These are phyloP conservation scores for Boletus edulis DNA, from an alignment of 768 basidiomycete species.

Conservation along the genomic window DNA sequence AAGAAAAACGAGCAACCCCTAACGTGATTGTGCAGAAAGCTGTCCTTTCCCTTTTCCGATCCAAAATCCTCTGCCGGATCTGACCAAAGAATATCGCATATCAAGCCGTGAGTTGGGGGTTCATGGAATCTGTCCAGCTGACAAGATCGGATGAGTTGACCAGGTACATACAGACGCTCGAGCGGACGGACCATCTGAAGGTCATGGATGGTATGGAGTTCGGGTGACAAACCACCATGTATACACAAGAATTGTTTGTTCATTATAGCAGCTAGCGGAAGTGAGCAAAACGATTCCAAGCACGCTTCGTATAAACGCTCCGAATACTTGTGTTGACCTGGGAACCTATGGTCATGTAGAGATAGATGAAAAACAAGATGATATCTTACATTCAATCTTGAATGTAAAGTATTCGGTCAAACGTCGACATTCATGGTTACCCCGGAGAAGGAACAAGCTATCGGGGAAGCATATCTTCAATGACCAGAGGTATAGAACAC, in stretches of 20 bases:
- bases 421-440: slow-evolving; percentile 67
- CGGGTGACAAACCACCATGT: slow-evolving; percentile 71
- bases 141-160: not conserved
- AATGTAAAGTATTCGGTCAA: slow-evolving; percentile 65
- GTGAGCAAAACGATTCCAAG: slow-evolving; percentile 70
- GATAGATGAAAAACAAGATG: not conserved
- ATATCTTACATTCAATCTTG: slow-evolving; percentile 45
- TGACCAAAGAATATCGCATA: slow-evolving; percentile 78
- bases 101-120: slow-evolving; percentile 68
- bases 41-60: slow-evolving; percentile 60
- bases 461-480: slow-evolving; percentile 64
- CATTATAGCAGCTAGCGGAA: slow-evolving; percentile 74
- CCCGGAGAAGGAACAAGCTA: slow-evolving; percentile 57
- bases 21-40: slow-evolving; percentile 70
- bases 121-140: slow-evolving; percentile 73
- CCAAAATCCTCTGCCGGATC: slow-evolving; percentile 75
- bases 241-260: slow-evolving; percentile 80
- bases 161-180: not conserved
- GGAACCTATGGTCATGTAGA: slow-evolving; percentile 1
- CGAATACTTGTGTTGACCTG: slow-evolving; percentile 75
- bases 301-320: slow-evolving; percentile 72
- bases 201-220: slow-evolving; percentile 66
- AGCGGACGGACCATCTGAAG: slow-evolving; percentile 48
- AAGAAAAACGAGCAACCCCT: slow-evolving; percentile 76
- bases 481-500: slow-evolving; percentile 61